A percentile compares a stretch with the other conserved stretches of the same genome.
Evolutionary conservation across 306 rosid genomes (phyloP).

Genomic region (Quercus aquifolioides): DNA sequence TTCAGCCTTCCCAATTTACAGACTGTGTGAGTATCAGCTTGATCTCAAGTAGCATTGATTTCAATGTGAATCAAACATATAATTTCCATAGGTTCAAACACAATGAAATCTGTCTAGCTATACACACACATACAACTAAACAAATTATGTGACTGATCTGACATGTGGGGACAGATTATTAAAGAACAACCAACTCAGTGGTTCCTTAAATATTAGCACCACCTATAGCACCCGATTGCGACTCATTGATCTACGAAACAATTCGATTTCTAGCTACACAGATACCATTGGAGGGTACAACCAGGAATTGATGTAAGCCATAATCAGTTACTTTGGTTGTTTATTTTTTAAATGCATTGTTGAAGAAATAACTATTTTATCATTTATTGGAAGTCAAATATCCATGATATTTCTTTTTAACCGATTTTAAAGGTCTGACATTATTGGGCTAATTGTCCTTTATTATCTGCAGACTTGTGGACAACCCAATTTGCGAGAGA

Average conservation of each 20-base stretch:
- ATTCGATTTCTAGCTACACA: not conserved
- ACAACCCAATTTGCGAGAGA: constrained; percentile 44
- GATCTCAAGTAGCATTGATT: not conserved
- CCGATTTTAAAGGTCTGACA: not conserved
- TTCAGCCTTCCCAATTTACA: constrained; percentile 29
- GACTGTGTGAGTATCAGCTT: constrained; percentile 33
- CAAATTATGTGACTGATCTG: not conserved
- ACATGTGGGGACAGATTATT: too few species aligned
- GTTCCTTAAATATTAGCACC: too few species aligned
- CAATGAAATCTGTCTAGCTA: not conserved
- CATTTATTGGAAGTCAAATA: not conserved
- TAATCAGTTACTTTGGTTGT: not conserved
- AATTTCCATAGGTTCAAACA: not conserved
- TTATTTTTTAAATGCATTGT: not conserved
- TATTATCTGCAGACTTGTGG: constrained; percentile 41
- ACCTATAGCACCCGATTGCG: too few species aligned
- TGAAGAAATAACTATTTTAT: not conserved
- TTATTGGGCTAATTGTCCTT: not conserved
- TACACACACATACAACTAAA: not conserved
- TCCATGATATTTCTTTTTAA: too few species aligned
- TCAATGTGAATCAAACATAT: not conserved
- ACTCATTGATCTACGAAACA: too few species aligned
- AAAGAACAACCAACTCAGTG: too few species aligned
- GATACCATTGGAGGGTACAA: not conserved
- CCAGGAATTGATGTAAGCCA: constrained; percentile 24